Evolutionary conservation across 495 filamentous ascomycete genomes (phyloP).

Genomic region (Penicillium robsamsonii): DNA sequence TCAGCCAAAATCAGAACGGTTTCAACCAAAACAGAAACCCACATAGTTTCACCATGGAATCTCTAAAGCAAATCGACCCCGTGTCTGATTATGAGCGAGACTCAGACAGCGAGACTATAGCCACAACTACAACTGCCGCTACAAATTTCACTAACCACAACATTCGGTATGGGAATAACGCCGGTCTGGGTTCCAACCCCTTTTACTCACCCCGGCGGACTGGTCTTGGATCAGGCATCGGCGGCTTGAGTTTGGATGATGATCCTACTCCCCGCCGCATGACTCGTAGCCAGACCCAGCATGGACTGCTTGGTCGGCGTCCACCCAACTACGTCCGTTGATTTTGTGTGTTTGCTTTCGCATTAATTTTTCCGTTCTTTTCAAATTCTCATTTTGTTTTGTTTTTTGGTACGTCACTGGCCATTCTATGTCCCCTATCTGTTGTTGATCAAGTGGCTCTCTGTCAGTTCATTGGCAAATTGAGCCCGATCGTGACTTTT

Average conservation of each 20-base stretch:
- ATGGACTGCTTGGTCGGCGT: conserved; percentile 17
- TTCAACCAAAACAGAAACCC: conserved; percentile 21
- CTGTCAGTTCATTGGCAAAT: background rate
- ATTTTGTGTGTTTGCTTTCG: background rate
- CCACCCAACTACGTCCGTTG: conserved; percentile 5
- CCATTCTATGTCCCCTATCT: background rate
- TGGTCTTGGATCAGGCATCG: conserved; percentile 40
- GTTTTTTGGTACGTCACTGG: conserved; percentile 1
- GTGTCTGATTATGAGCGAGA: conserved; percentile 41
- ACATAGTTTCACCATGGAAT: conserved; percentile 41
- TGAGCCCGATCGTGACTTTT: background rate
- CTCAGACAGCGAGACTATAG: conserved; percentile 43
- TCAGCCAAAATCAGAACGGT: conserved; percentile 10
- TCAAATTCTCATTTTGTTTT: background rate
- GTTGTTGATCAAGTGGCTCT: background rate
- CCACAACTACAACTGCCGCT: conserved; percentile 35
- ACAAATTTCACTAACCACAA: conserved; percentile 42
- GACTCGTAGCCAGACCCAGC: conserved; percentile 44
- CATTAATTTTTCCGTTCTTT: background rate
- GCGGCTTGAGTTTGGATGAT: conserved; percentile 45
- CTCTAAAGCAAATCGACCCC: conserved; percentile 34
- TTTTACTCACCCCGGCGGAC: conserved; percentile 35
- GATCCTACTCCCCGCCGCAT: conserved; percentile 34
- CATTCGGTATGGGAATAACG: conserved; percentile 37
- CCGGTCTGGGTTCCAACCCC: conserved; percentile 14